These are phyloP conservation scores for Rhynchospora pubera DNA, from an alignment of 176 grass and related monocot species.

Conservation along the genomic window DNA sequence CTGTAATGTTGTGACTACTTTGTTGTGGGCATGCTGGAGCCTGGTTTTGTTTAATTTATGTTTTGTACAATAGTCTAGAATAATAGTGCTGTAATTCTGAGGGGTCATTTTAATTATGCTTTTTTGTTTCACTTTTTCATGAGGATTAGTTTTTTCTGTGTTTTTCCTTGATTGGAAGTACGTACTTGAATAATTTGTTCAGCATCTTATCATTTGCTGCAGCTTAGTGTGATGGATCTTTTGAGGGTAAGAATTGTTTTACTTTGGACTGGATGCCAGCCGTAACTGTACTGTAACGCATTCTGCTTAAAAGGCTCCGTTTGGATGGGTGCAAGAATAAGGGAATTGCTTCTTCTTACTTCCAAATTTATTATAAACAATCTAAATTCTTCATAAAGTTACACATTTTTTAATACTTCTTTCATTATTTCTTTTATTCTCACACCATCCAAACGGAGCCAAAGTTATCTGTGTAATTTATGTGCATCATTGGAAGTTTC, in stretches of 20 bases:
- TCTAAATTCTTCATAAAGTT: too few relatives aligned
- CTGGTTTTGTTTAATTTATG: neutral
- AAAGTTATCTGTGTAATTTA: neutral
- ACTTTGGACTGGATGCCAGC: neutral
- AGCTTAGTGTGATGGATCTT: neutral
- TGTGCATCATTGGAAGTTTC: neutral
- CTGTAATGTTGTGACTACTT: neutral
- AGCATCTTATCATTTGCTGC: neutral
- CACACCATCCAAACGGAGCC: too few relatives aligned
- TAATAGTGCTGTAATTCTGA: constrained; percentile 3
- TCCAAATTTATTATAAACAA: too few relatives aligned
- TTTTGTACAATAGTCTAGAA: constrained; percentile 4
- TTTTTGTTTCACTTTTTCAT: neutral
- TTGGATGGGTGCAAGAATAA: too few relatives aligned
- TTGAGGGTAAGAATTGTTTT: neutral
- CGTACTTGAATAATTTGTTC: neutral
- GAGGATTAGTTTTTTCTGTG: neutral
- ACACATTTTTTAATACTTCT: too few relatives aligned
- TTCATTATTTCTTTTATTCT: too few relatives aligned
- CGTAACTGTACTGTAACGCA: neutral
- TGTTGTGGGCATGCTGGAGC: neutral
- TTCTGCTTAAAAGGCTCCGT: too few relatives aligned
- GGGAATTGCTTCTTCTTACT: too few relatives aligned
- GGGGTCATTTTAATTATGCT: neutral
- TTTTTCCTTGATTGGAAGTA: neutral